phyloP scores from a whole-genome alignment of 441 rosid species.

The Metrosideros polymorpha region DNA sequence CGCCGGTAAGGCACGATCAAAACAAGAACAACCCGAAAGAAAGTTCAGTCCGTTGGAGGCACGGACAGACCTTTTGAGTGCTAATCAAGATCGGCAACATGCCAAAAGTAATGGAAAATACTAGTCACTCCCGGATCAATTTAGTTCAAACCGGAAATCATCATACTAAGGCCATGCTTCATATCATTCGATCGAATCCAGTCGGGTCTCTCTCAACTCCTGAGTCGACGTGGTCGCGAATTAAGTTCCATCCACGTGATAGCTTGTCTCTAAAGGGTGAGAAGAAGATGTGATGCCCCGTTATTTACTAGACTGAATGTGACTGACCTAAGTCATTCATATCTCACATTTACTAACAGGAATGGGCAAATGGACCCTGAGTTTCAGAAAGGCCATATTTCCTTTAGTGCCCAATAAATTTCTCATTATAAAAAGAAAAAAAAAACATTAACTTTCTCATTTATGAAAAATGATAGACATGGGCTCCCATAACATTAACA shows the following conservation, averaged over 20 bases:
- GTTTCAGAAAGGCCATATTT: background rate
- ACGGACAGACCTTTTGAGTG: background rate
- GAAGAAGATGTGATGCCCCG: background rate
- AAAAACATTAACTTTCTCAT: background rate
- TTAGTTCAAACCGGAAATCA: background rate
- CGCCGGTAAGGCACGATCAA: background rate
- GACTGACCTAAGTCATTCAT: background rate
- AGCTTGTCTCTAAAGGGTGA: background rate
- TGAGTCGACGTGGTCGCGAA: fast-evolving
- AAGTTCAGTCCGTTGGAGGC: background rate
- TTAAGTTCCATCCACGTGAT: background rate
- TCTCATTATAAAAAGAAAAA: background rate
- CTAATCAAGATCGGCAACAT: background rate
- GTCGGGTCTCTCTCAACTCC: background rate
- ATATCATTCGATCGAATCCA: background rate
- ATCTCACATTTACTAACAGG: background rate
- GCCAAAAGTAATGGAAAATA: background rate
- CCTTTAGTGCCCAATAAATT: background rate
- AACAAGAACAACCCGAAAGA: background rate
- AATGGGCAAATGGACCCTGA: background rate
- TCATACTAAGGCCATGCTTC: background rate
- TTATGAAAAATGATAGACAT: background rate
- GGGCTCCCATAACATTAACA: background rate
- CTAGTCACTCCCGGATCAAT: background rate
- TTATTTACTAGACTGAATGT: background rate